Evolutionary conservation across 2,329 filamentous ascomycete species (phyloP), one percentile per base, ranked within the genome.

Genomic region (Ascochyta lentis): DNA sequence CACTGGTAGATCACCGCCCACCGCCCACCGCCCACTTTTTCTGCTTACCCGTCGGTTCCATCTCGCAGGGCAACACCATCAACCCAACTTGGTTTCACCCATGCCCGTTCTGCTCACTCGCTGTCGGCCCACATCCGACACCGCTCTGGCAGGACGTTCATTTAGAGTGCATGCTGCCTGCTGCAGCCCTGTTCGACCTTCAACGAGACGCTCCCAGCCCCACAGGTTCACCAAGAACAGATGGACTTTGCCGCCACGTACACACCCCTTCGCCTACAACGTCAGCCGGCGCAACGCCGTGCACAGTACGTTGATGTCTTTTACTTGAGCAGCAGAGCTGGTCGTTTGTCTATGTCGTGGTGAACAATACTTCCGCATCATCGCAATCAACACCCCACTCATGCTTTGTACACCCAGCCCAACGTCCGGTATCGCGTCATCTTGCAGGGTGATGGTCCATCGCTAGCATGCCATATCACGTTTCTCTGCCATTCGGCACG

Each of bases 391-490:
- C 5, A 13, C 12, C 29, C 12, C 4, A 15, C 13, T 31, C 29
- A 13, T 13, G 29, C 29, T 31, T 31, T 19, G 24, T 6, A 13
- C 27, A n/a, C 29, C 31, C 40, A 8, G 13, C 34, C 16, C 19
- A 19, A 19, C 19, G 19, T 19, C 19, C 19, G 19, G 19, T 56
- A 44, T 56, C 48, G 38, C 54, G 43, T 48, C 48, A 52, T 56
- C 19, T 47, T 23, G 24, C 54, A 56, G 33, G 48, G 38, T 42
- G 26, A 26, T 34, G 29, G 46, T 59, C 52, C 56, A 34, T 58
- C 46, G 41, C 49, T 35, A 56, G 40, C 38, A 49, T 53, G 43
- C 37, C 54, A 56, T 49, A 53, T 48, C 56, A 49, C 45, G 40
- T 46, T 42, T 38, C 16, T 43, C 27, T 34, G n/a, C 22, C 37